Conservation (phyloP, 176 grass and related monocot genomes). For the Cenchrus fungigraminus region DNA sequence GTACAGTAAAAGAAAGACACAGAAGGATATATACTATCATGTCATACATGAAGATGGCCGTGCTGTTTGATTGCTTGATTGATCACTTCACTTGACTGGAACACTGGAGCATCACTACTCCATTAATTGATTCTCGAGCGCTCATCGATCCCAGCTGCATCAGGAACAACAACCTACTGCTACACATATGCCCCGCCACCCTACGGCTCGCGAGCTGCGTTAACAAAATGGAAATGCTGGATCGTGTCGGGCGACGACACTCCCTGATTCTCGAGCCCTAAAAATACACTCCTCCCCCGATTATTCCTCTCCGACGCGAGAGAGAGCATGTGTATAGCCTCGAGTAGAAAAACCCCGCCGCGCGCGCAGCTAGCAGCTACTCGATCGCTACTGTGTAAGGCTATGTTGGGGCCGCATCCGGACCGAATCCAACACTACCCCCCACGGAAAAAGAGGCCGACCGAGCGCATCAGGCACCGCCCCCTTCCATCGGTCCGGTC, state of each 20-base stretch:
- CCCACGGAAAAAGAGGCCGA: slow-evolving; percentile 20
- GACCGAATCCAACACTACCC: slow-evolving; percentile 9
- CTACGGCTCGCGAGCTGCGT: background rate
- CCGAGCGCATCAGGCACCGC: slow-evolving; percentile 20
- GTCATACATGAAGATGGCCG: too few species aligned
- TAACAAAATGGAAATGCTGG: slow-evolving; percentile 17
- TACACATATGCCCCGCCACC: background rate
- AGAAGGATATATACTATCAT: background rate
- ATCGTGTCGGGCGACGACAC: background rate
- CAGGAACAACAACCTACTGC: background rate
- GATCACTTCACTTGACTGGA: background rate
- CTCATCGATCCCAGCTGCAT: background rate
- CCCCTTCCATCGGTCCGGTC: background rate
- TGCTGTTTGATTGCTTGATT: background rate
- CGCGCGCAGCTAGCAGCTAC: background rate
- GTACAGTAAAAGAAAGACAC: background rate
- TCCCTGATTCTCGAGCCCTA: slow-evolving; percentile 1
- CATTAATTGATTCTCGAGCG: too few species aligned
- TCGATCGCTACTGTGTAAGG: background rate
- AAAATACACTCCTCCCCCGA: background rate
- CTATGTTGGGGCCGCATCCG: slow-evolving; percentile 10
- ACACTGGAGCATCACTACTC: too few species aligned
- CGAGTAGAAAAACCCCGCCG: background rate
- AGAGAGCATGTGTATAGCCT: background rate
- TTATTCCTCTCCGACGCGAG: background rate